Evolutionary conservation across 83 land plant species (phyloP), one percentile per base, ranked within the genome.

Genomic region (Isoetes engelmannii): DNA sequence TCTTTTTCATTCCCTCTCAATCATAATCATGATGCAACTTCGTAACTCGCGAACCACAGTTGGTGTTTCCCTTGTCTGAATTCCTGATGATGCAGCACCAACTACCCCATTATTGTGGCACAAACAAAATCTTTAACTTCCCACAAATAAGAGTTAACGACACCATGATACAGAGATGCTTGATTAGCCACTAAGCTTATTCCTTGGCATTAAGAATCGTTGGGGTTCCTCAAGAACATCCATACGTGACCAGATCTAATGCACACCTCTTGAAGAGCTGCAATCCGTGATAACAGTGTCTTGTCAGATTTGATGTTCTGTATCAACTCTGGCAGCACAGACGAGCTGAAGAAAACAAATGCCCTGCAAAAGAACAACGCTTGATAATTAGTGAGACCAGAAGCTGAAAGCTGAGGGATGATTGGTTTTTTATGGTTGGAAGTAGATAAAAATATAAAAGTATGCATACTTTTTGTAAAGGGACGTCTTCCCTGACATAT

Each of bases 301-400:
- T 77, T 50, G 50, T 94, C 99, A 47, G 74, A 85, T 78, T 90
- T 94, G 61, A 94, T 86, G 44, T 69, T 66, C 63, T 68, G 61
- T 9, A 94, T 82, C 61, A 94, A 66, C 7, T 91, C 97, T 61
- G 72, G 88, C 4, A 84, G 15, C 19, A 95, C 65, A 51, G 93
- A 80, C 48, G 99, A 95, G 67, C 99, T 95, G 69, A 94, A 94
- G 78, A 86, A 94, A 45, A 95, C 90, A 82, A 82, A 89, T 44
- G 97, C 99, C 84, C 98, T 94, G 84, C 20, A 72, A 76, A 18
- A 60, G 63, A 21, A 70, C 62, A 28, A 19, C 28, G 54, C 54
- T 51, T 12, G 54, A 51, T 51, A 51, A 51, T 51, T 12, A 51
- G 0, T 3, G 54, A 15, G 15, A 51, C 54, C 12, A 15, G 15